These are phyloP conservation scores for Russula lepida DNA, from an alignment of 768 basidiomycete species.

Conservation along the genomic window DNA sequence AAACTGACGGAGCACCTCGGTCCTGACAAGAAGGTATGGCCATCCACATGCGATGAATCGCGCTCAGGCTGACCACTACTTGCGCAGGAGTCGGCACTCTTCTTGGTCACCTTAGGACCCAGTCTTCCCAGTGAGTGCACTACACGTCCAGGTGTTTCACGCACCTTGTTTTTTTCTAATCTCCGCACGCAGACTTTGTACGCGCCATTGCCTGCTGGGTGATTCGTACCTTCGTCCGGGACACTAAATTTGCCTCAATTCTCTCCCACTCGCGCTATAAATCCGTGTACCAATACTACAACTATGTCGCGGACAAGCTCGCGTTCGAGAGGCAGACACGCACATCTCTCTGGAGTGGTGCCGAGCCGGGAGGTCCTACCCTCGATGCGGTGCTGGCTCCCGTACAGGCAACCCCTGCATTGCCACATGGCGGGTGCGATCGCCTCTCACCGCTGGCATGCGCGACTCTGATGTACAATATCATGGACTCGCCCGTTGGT, in stretches of 20 bases:
- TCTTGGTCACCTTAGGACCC: constrained; percentile 16
- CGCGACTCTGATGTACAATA: constrained; percentile 33
- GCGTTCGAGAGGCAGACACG: constrained; percentile 1
- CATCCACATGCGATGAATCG: background rate
- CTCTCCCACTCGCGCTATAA: constrained; percentile 1
- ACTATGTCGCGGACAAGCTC: constrained; percentile 3
- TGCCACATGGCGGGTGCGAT: constrained; percentile 23
- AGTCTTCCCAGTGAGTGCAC: constrained; percentile 8
- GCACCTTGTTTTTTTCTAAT: background rate
- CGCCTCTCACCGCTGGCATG: constrained; percentile 22
- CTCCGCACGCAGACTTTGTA: constrained; percentile 8
- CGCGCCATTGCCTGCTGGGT: constrained; percentile 4
- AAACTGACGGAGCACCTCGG: constrained; percentile 17
- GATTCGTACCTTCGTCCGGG: constrained; percentile 7
- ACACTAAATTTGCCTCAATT: constrained; percentile 7
- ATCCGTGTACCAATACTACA: constrained; percentile 11
- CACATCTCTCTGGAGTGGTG: constrained; percentile 29
- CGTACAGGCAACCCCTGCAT: constrained; percentile 31
- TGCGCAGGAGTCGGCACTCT: constrained; percentile 17
- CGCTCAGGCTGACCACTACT: background rate
- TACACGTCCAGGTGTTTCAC: background rate
- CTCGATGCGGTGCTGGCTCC: constrained; percentile 29
- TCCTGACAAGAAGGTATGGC: constrained; percentile 14
- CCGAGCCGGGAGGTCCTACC: background rate
- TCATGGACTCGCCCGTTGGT: constrained; percentile 37